Evolutionary conservation across 1,284 basidiomycete species (phyloP), one percentile per base, ranked within the genome.

Genomic region (Ustilago lituana): DNA sequence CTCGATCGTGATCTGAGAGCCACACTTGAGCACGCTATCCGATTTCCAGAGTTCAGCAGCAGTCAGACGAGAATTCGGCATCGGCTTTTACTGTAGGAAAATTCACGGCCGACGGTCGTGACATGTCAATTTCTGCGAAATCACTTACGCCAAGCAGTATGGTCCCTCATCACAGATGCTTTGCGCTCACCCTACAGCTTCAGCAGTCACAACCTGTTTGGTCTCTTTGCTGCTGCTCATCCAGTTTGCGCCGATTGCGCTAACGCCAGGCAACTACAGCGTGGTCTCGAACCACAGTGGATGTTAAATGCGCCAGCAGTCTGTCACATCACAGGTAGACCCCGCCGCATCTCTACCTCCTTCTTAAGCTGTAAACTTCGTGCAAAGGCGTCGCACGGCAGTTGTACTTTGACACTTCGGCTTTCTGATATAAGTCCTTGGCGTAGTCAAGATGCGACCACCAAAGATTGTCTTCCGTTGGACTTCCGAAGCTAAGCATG

Each of bases 61-160:
- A 29, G 12, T 29, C 27, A 12, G 27, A 29, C 27, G 27, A 29
- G 27, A 29, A 12, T 31, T 14, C 19, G 36, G 36, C n/a, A 22
- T 22, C n/a, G n/a, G 17, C 14, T 8, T 20, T 27, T 4, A 14
- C 11, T 31, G 20, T 32, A 14, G 17, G 15, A 51, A 41, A 35
- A 27, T 31, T 39, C 23, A 7, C 12, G 4, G 51, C 61, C 40
- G 50, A 47, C 23, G 17, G 46, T 57, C 29, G 64, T 37, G 58
- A 67, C 64, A 67, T 67, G 64, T 67, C 64, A 67, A 24, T 49
- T 61, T 61, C 50, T 53, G 64, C 64, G 31, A 49, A 49, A 5
- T 26, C 3, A 32, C 17, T 15, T 22, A 9, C 9, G 7, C 19
- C 19, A 33, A 22, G 43, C 43, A 32, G 26, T n/a, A n/a, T n/a